phyloP scores from a whole-genome alignment of 208 protist genomes.

The Angomonas ambiguus region DNA sequence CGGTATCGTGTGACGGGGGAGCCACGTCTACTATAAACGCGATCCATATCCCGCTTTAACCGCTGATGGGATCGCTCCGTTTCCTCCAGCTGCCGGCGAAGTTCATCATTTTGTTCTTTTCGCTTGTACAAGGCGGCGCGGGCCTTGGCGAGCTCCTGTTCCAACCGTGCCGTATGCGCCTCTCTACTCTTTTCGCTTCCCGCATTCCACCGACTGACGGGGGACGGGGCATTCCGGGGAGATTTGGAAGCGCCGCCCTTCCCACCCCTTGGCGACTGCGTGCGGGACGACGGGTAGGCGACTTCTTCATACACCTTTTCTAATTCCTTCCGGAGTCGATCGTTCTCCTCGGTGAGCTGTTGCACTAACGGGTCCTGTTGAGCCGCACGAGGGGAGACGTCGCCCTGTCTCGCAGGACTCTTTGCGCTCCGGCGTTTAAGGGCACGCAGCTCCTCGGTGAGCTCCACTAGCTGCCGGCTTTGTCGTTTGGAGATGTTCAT shows the following conservation, averaged over 20 bases:
- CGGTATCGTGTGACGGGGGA: neutral
- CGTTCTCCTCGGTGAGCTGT: slow-evolving; percentile 1
- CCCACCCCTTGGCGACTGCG: neutral
- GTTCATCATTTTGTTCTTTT: slow-evolving; percentile 31
- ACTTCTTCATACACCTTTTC: neutral
- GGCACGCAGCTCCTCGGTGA: slow-evolving; percentile 24
- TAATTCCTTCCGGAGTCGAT: slow-evolving; percentile 4
- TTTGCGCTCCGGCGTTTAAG: slow-evolving; percentile 20
- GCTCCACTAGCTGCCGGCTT: slow-evolving; percentile 32
- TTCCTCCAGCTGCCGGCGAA: slow-evolving; percentile 42
- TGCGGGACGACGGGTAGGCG: neutral
- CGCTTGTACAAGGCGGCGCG: slow-evolving; percentile 36
- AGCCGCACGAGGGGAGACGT: neutral
- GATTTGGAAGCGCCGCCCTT: neutral
- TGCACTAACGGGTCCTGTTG: neutral
- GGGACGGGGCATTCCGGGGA: slow-evolving; percentile 4
- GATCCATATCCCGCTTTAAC: slow-evolving; percentile 18
- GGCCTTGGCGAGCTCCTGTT: slow-evolving; percentile 66
- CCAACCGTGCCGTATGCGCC: slow-evolving; percentile 30
- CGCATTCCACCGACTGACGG: neutral
- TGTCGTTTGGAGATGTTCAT: slow-evolving; percentile 44
- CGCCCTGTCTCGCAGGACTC: neutral
- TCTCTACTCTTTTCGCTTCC: slow-evolving; percentile 26
- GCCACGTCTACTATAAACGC: neutral
- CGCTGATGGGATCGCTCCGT: slow-evolving; percentile 22